These are phyloP conservation scores for Chrysoporthe puriensis DNA, from an alignment of 2,329 filamentous ascomycete species.

Conservation along the genomic window DNA sequence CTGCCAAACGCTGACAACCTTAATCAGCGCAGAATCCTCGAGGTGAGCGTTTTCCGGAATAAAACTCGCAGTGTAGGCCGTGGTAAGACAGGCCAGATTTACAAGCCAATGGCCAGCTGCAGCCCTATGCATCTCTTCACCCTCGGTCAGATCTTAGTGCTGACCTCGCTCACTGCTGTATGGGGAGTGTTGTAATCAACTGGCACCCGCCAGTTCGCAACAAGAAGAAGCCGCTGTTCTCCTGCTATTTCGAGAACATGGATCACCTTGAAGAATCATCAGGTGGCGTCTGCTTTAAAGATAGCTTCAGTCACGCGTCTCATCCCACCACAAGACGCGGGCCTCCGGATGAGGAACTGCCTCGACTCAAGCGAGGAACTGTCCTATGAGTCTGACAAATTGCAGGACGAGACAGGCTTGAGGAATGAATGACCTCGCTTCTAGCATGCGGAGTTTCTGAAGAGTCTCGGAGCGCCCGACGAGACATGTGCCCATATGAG, in stretches of 20 bases:
- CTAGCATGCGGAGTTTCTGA: too few relatives aligned
- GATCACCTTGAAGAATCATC: not conserved
- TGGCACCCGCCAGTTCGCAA: not conserved
- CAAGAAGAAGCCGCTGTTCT: not conserved
- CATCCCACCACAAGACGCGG: not conserved
- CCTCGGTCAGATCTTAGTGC: conserved; percentile 12
- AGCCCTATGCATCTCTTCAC: conserved; percentile 8
- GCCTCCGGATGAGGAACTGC: not conserved
- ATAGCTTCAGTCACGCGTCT: not conserved
- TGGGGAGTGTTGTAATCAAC: not conserved
- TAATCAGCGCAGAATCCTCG: too few relatives aligned
- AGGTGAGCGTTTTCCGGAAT: not conserved
- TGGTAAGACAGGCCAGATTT: conserved; percentile 1
- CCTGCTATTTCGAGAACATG: not conserved
- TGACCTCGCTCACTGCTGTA: conserved; percentile 1
- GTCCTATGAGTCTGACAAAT: not conserved
- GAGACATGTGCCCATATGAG: too few relatives aligned
- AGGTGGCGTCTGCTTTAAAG: not conserved
- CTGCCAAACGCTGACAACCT: not conserved
- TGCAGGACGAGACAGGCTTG: not conserved
- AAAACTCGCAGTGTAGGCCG: not conserved
- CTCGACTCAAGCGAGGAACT: not conserved
- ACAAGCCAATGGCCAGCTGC: not conserved
- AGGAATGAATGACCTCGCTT: too few relatives aligned
- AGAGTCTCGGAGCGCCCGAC: too few relatives aligned